Percentiles rank a stretch among this genome's conserved stretches.
phyloP scores from a whole-genome alignment of 768 basidiomycete genomes.

The Suillus discolor region DNA sequence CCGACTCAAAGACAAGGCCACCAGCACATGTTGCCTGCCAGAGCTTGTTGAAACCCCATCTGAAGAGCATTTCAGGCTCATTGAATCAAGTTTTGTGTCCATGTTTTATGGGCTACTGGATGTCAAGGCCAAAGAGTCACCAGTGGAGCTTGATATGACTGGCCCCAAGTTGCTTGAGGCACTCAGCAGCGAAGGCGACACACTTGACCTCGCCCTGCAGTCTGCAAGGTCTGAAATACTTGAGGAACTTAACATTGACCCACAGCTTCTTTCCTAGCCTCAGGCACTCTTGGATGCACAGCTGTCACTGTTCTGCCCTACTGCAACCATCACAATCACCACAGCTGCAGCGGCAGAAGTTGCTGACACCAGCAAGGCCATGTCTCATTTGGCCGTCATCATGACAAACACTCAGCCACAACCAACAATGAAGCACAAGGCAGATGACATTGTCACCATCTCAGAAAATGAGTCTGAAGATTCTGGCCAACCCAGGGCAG shows the following conservation, averaged over 20 bases:
- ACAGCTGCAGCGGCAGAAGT: not conserved
- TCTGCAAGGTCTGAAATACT: not conserved
- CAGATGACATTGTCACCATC: too few relatives aligned
- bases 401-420: too few relatives aligned
- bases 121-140: not conserved
- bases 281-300: not conserved
- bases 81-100: not conserved
- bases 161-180: not conserved
- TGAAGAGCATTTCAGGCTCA: slow-evolving; percentile 17
- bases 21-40: not conserved
- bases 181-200: not conserved
- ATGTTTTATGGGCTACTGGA: slow-evolving; percentile 9
- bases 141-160: slow-evolving; percentile 29
- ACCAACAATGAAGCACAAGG: too few relatives aligned
- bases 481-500: too few relatives aligned
- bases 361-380: too few relatives aligned
- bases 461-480: too few relatives aligned
- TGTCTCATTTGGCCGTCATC: too few relatives aligned
- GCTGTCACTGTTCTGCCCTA: too few relatives aligned
- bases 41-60: not conserved
- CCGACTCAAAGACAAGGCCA: not conserved
- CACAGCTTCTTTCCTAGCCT: not conserved
- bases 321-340: not conserved
- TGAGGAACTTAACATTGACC: slow-evolving; percentile 8
- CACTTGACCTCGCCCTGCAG: not conserved